phyloP scores from a whole-genome alignment of 2,329 filamentous ascomycete species.

The Colletotrichum australisinense region DNA sequence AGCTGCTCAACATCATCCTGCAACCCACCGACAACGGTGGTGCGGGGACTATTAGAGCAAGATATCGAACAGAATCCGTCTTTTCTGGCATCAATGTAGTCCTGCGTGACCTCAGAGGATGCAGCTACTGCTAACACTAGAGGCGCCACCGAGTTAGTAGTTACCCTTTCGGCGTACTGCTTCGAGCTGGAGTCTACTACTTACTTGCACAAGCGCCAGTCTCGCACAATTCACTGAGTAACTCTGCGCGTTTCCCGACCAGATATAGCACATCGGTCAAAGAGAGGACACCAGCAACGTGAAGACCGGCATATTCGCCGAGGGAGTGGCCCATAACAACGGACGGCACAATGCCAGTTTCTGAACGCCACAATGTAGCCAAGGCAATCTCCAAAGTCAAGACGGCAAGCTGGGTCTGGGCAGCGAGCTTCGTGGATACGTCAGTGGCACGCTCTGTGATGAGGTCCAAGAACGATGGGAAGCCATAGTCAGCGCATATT shows the following conservation, averaged over 20 bases:
- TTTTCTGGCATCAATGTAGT: neutral
- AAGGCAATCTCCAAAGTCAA: slow-evolving; percentile 47
- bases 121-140: neutral
- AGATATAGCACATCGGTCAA: slow-evolving; percentile 63
- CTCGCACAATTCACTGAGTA: slow-evolving; percentile 50
- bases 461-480: slow-evolving; percentile 51
- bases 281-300: slow-evolving; percentile 44
- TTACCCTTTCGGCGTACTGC: neutral
- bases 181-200: neutral
- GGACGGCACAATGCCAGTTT: slow-evolving; percentile 43
- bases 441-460: slow-evolving; percentile 43
- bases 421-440: neutral
- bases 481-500: slow-evolving; percentile 44
- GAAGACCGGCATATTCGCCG: slow-evolving; percentile 49
- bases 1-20: slow-evolving; percentile 53
- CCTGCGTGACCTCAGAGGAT: neutral
- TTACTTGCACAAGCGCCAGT: neutral
- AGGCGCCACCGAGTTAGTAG: neutral
- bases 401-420: slow-evolving; percentile 50
- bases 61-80: neutral
- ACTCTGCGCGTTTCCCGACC: slow-evolving; percentile 67
- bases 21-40: slow-evolving; percentile 41
- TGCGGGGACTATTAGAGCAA: neutral
- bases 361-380: slow-evolving; percentile 43
- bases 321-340: slow-evolving; percentile 50